Evolutionary conservation across 106 monocot species (phyloP), one percentile per base, ranked within the genome.

Genomic region (Acanthochlamys bracteata): DNA sequence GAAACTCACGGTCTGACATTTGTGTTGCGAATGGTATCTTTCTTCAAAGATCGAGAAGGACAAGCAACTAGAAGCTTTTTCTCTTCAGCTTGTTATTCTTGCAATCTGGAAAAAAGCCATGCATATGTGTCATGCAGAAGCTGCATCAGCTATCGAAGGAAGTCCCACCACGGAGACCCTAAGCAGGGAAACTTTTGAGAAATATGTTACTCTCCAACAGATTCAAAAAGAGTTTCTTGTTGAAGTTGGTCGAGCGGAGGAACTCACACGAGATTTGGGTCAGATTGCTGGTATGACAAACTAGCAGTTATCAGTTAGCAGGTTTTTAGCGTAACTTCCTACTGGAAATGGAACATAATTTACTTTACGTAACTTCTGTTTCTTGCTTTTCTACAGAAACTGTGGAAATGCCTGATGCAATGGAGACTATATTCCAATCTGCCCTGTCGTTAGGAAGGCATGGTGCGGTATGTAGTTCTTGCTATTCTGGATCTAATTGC

Each of bases 101-200:
- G 90, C 96, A 53, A 86, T 88, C 45, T 92, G 91, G 96, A 98
- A 85, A 73, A 91, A 98, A 73, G 96, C 88, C 13, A 66, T 98
- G 75, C 83, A 92, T 64, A 77, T 88, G 0, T 85, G 91, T 67
- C 91, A 83, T 78, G 65, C 80, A 19, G 82, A 88, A 25, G 85
- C 85, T 53, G 78, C 91, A 4, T 78, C 82, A 0, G 79, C 79
- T 24, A 56, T 74, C 27, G 86, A 81, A 75, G 90, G 77, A 55
- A 84, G 84, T 52, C 73, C 86, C 57, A 88, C 82, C 24, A 79
- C 49, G 59, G 84, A 76, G 4, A 46, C 51, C 8, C 68, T 66
- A 59, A 51, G 25, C 19, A 55, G 46, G 24, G 72, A 59, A 57
- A 52, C 20, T 25, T 51, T 63, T 33, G 69, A 24, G 39, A 71